Percentiles rank a stretch among this genome's conserved stretches.
Evolutionary conservation across 2,329 filamentous ascomycete species (phyloP).

Genomic region (Verticillium klebahnii): DNA sequence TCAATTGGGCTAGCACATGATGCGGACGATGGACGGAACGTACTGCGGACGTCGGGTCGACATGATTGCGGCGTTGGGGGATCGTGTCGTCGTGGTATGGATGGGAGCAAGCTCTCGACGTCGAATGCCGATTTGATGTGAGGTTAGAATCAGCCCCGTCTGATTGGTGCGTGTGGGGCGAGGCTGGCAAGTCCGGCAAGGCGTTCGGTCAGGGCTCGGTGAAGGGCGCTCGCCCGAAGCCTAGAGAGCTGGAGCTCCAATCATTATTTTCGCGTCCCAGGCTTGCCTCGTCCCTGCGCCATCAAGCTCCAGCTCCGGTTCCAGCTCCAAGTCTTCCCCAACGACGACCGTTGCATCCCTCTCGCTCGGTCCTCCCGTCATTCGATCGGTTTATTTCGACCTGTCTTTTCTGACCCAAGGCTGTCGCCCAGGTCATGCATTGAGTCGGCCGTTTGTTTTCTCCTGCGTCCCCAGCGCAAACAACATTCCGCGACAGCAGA

Average conservation of each 20-base stretch:
- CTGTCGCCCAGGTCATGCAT: not conserved
- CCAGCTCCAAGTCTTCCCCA: not conserved
- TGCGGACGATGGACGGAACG: constrained; percentile 16
- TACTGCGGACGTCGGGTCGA: constrained; percentile 38
- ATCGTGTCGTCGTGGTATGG: constrained; percentile 12
- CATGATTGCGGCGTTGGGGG: constrained; percentile 29
- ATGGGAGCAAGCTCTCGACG: constrained; percentile 10
- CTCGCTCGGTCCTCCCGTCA: not conserved
- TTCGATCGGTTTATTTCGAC: not conserved
- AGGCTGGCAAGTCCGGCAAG: constrained; percentile 20
- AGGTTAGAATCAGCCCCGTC: constrained; percentile 32
- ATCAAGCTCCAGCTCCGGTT: not conserved
- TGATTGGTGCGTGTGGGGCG: constrained; percentile 30
- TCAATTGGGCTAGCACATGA: constrained; percentile 1
- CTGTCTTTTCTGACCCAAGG: not conserved
- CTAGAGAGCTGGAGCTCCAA: constrained; percentile 5
- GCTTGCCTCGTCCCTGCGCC: not conserved
- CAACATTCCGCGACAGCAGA: not conserved
- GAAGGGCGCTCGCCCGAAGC: constrained; percentile 1
- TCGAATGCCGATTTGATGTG: constrained; percentile 24
- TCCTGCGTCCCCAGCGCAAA: not conserved
- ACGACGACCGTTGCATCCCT: not conserved
- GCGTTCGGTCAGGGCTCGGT: constrained; percentile 12
- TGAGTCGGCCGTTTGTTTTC: not conserved
- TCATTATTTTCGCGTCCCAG: constrained; percentile 14